Evolutionary conservation across 73 alveolate species (phyloP).

Genomic region (Tetrahymena borealis): DNA sequence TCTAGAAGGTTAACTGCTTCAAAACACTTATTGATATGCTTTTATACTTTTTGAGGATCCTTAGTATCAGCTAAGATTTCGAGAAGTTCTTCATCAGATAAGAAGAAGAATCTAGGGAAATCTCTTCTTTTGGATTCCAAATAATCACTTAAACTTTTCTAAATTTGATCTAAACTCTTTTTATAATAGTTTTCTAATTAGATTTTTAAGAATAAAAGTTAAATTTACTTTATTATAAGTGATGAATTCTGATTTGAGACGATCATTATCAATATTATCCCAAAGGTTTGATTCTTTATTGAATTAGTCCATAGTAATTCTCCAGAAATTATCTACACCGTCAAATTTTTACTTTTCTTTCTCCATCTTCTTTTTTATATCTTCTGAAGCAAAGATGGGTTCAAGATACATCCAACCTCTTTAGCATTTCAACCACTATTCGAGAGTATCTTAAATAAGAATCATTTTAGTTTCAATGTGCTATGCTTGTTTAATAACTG

Average conservation of each 20-base stretch:
- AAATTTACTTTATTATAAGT: conserved; percentile 29
- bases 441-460: conserved; percentile 84
- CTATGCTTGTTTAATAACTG: conserved; percentile 65
- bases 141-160: conserved; percentile 83
- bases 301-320: conserved; percentile 76
- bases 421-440: conserved; percentile 92
- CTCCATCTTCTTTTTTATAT: conserved; percentile 88
- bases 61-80: conserved; percentile 92
- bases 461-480: conserved; percentile 72
- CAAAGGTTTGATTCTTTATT: conserved; percentile 54
- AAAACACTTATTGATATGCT: conserved; percentile 89
- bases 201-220: not conserved
- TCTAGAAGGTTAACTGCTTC: conserved; percentile 87
- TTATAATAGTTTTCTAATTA: conserved; percentile 42
- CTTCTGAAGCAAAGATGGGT: conserved; percentile 98
- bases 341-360: conserved; percentile 82
- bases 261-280: conserved; percentile 41
- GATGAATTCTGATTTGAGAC: conserved; percentile 76
- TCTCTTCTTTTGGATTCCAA: conserved; percentile 93
- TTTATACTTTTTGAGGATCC: conserved; percentile 85
- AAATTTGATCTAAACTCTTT: conserved; percentile 81
- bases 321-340: conserved; percentile 88
- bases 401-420: conserved; percentile 97
- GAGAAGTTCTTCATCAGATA: conserved; percentile 94
- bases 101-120: conserved; percentile 99